Evolutionary conservation across 2,329 filamentous ascomycete genomes (phyloP).

Genomic region (Daldinia sp.): DNA sequence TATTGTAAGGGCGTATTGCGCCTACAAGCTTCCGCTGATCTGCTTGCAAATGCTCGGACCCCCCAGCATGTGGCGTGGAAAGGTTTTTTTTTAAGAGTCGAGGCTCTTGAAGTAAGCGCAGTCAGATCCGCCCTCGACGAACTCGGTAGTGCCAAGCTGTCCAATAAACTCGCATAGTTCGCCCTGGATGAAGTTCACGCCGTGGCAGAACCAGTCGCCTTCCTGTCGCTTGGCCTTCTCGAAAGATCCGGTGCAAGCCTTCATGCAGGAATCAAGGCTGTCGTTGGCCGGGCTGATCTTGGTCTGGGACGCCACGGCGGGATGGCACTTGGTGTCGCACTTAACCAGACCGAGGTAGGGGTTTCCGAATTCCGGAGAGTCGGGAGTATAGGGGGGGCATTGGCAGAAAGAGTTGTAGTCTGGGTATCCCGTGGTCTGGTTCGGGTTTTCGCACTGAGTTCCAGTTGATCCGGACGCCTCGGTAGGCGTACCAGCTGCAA

Average conservation of each 20-base stretch:
- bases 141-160: slow-evolving; percentile 36
- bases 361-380: slow-evolving; percentile 43
- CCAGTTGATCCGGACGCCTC: slow-evolving; percentile 10
- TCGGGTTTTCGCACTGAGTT: slow-evolving; percentile 34
- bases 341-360: slow-evolving; percentile 43
- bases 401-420: slow-evolving; percentile 47
- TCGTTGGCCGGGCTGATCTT: slow-evolving; percentile 39
- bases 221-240: slow-evolving; percentile 39
- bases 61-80: background rate
- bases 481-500: slow-evolving; percentile 24
- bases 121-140: slow-evolving; percentile 37
- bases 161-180: slow-evolving; percentile 48
- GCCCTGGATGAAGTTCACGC: slow-evolving; percentile 46
- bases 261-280: slow-evolving; percentile 40
- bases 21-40: background rate
- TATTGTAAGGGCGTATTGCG: background rate
- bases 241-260: slow-evolving; percentile 45
- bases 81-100: slow-evolving; percentile 5
- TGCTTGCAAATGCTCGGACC: too few relatives aligned
- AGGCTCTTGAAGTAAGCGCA: slow-evolving; percentile 37
- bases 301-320: slow-evolving; percentile 39
- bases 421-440: slow-evolving; percentile 39
- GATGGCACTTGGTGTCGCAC: slow-evolving; percentile 45
- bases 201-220: slow-evolving; percentile 48
- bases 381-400: slow-evolving; percentile 37